Percentiles rank a stretch among this genome's conserved stretches.
phyloP scores from a whole-genome alignment of 306 rosid species.

The Boehmeria nivea region DNA sequence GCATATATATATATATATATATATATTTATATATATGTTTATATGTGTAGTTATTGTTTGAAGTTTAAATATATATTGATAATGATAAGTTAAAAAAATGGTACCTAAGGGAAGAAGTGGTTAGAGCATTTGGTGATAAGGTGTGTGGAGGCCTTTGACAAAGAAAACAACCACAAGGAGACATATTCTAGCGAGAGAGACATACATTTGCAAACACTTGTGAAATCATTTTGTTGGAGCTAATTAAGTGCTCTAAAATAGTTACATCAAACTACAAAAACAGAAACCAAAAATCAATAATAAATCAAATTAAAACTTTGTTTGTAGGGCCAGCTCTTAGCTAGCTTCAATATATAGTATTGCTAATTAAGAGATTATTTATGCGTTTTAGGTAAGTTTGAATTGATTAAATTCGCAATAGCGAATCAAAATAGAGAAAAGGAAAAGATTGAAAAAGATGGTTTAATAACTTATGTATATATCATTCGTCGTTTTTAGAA shows the following conservation, averaged over 20 bases:
- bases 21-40: not conserved
- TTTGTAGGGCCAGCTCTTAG: not conserved
- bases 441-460: not conserved
- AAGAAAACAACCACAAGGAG: not conserved
- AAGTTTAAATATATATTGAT: not conserved
- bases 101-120: not conserved
- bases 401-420: not conserved
- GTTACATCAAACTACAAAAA: not conserved
- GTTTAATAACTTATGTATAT: not conserved
- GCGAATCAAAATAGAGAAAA: not conserved
- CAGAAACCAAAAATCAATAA: not conserved
- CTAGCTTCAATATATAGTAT: not conserved
- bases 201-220: no score
- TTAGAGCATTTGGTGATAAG: not conserved
- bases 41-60: no score
- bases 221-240: no score
- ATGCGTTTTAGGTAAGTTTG: conserved; percentile 6
- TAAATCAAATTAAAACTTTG: not conserved
- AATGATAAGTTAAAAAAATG: not conserved
- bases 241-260: no score
- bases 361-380: not conserved
- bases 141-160: not conserved
- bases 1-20: not conserved
- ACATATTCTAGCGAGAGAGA: no score
- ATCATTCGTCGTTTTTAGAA: not conserved